Evolutionary conservation across 129 eudicot genomes (phyloP).

Genomic region (Chrysanthemum seticuspe): DNA sequence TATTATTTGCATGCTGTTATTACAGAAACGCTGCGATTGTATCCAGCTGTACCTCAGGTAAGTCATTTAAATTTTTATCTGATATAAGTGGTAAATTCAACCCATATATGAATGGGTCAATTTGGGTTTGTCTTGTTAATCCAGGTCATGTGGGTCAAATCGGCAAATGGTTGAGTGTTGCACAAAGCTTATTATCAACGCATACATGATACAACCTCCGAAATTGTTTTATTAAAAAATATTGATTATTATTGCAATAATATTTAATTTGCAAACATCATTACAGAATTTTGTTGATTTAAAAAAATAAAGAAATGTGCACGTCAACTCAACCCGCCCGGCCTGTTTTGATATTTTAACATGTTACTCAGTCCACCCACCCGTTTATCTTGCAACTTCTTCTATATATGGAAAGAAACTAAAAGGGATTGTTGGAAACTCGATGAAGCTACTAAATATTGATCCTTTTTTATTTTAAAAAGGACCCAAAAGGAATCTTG

Average conservation of each 20-base stretch:
- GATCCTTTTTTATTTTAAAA: neutral
- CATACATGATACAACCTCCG: too few relatives aligned
- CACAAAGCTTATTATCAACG: too few relatives aligned
- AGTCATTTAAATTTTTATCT: neutral
- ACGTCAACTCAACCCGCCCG: too few relatives aligned
- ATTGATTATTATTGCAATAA: too few relatives aligned
- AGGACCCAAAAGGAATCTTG: conserved; percentile 92
- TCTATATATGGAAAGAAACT: neutral
- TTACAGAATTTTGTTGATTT: too few relatives aligned
- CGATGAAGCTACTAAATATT: neutral
- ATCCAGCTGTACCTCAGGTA: conserved; percentile 99
- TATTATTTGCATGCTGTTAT: conserved; percentile 91
- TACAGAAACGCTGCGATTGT: conserved; percentile 87
- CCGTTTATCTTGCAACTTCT: neutral
- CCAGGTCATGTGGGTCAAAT: too few relatives aligned
- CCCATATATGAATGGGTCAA: neutral
- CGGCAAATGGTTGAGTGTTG: neutral
- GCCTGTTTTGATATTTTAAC: too few relatives aligned
- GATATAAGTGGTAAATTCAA: too few relatives aligned
- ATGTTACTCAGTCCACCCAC: neutral
- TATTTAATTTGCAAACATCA: too few relatives aligned
- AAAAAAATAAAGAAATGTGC: too few relatives aligned
- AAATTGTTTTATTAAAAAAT: too few relatives aligned
- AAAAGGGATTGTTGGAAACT: conserved; percentile 2
- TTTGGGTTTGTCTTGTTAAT: too few relatives aligned